A percentile compares a stretch with the other conserved stretches of the same genome.
These are phyloP conservation scores for Eucalyptus lansdowneana DNA, from an alignment of 345 rosid genomes.

Conservation along the genomic window DNA sequence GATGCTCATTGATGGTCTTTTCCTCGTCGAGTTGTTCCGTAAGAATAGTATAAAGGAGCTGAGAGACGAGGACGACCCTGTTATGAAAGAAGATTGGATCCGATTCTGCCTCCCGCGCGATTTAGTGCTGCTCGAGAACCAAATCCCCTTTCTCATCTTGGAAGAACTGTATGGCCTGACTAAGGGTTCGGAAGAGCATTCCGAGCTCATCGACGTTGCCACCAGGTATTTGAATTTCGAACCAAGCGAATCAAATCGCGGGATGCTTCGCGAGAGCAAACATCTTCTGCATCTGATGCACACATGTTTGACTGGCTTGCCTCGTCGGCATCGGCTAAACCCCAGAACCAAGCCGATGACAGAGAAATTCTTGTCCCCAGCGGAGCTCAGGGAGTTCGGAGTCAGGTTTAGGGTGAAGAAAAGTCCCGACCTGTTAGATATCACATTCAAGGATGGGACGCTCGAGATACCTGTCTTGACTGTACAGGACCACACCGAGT, in stretches of 20 bases:
- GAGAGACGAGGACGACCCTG: not conserved
- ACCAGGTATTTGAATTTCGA: not conserved
- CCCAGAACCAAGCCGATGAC: not conserved
- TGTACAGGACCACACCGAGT: not conserved
- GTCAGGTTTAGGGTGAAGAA: not conserved
- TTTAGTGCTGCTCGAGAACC: not conserved
- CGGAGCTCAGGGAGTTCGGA: not conserved
- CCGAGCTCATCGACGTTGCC: not conserved
- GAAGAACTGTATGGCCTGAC: not conserved
- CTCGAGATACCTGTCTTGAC: not conserved
- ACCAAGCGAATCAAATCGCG: not conserved
- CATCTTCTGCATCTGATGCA: not conserved
- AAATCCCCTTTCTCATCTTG: not conserved
- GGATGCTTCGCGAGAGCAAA: not conserved
- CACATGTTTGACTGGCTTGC: not conserved
- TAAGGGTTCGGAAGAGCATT: not conserved
- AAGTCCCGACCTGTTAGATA: not conserved
- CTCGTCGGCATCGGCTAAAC: not conserved
- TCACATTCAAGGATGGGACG: not conserved
- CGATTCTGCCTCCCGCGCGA: not conserved
- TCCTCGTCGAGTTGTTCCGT: not conserved
- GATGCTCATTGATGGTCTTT: not conserved
- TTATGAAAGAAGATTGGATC: not conserved
- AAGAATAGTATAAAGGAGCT: not conserved
- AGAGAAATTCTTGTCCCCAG: not conserved